These are phyloP conservation scores for Myriosclerotinia scirpicola DNA, from an alignment of 2,329 filamentous ascomycete species.

Conservation along the genomic window DNA sequence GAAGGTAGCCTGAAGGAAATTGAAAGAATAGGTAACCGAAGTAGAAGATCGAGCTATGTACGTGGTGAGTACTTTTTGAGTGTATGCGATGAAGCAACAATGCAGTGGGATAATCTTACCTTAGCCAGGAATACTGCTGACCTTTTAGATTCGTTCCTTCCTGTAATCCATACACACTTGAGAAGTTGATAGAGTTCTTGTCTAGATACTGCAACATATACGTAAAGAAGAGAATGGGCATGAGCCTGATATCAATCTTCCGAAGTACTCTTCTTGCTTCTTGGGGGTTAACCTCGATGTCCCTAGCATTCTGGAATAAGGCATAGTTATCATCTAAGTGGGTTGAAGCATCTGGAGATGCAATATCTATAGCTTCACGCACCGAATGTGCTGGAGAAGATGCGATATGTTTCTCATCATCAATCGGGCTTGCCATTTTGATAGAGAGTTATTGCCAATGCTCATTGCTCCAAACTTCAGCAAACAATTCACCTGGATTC, in stretches of 20 bases:
- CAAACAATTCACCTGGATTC: background rate
- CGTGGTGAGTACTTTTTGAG: background rate
- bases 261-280: slow-evolving; percentile 46
- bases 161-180: slow-evolving; percentile 50
- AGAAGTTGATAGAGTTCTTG: slow-evolving; percentile 56
- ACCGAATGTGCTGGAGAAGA: slow-evolving; percentile 15
- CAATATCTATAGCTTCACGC: slow-evolving; percentile 19
- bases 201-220: slow-evolving; percentile 64
- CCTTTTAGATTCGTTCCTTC: slow-evolving; percentile 49
- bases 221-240: slow-evolving; percentile 57
- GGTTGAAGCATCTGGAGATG: slow-evolving; percentile 25
- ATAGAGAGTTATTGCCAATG: background rate
- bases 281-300: slow-evolving; percentile 33
- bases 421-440: slow-evolving; percentile 23
- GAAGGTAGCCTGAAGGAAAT: slow-evolving; percentile 47
- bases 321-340: slow-evolving; percentile 44
- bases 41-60: slow-evolving; percentile 51
- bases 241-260: slow-evolving; percentile 56
- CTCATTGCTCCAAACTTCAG: background rate
- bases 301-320: slow-evolving; percentile 40
- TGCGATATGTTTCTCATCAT: slow-evolving; percentile 28
- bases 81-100: background rate
- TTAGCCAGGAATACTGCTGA: slow-evolving; percentile 54
- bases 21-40: slow-evolving; percentile 51
- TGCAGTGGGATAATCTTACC: slow-evolving; percentile 30